A percentile compares a stretch with the other conserved stretches of the same genome.
Evolutionary conservation across 192 early-diverging fungal genomes (phyloP).

Genomic region (Entomortierella beljakovae): DNA sequence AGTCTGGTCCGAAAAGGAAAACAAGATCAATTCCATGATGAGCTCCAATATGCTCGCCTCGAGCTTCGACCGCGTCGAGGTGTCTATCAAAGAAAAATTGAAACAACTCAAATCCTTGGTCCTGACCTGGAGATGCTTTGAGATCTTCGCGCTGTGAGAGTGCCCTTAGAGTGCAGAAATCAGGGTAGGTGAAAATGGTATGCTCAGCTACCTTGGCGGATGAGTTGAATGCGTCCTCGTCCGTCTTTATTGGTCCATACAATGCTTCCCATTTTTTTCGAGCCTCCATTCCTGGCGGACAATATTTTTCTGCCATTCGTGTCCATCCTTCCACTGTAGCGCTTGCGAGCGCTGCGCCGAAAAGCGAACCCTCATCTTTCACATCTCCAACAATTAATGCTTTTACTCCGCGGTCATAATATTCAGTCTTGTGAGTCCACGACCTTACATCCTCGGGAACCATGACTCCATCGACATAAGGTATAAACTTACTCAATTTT

Average conservation of each 20-base stretch:
- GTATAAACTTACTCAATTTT: constrained; percentile 27
- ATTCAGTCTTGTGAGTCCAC: constrained; percentile 10
- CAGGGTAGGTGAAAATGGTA: constrained; percentile 7
- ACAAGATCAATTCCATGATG: constrained; percentile 41
- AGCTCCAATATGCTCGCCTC: constrained; percentile 6
- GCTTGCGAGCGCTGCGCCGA: constrained; percentile 4
- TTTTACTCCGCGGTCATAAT: constrained; percentile 29
- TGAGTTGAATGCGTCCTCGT: not conserved
- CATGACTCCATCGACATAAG: constrained; percentile 29
- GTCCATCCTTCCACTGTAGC: constrained; percentile 4
- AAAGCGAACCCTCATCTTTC: constrained; percentile 26
- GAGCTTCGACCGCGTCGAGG: constrained; percentile 9
- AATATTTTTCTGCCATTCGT: constrained; percentile 11
- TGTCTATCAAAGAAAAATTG: constrained; percentile 38
- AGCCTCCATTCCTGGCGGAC: constrained; percentile 13
- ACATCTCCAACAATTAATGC: constrained; percentile 21
- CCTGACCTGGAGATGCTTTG: not conserved
- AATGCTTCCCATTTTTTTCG: constrained; percentile 14
- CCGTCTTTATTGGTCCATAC: constrained; percentile 17
- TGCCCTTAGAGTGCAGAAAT: constrained; percentile 14
- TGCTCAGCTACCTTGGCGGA: constrained; percentile 10
- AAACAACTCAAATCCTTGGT: constrained; percentile 6
- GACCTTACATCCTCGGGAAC: constrained; percentile 23
- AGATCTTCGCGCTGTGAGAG: constrained; percentile 32
- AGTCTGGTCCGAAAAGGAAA: constrained; percentile 38